Base-by-base conservation (phyloP, 441 rosid species). In the Bruguiera hainesii region DNA sequence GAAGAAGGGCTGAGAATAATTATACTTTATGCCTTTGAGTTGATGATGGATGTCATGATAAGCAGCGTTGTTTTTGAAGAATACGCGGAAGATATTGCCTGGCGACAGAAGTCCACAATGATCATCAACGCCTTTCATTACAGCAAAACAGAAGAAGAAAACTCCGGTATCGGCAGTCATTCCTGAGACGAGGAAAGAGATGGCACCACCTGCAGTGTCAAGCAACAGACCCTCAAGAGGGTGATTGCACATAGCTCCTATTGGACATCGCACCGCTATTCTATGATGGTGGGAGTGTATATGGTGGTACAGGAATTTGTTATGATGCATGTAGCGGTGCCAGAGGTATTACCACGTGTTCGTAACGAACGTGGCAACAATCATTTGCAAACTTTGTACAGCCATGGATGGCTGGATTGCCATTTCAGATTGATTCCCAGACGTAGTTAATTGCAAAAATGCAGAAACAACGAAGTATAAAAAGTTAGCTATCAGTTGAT, bases 21-120 rank as follows among this genome's bases (percentile, higher is more conserved):
- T 90, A 71, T 73, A 86, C 79, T 86, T 88, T 21, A 21, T 10
- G 65, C 92, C 97, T 46, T 78, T 87, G 50, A 88, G 87, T 67
- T 90, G 97, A 75, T 90, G 96, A 62, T 88, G 93, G 70, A 90
- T 73, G 79, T 88, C 93, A n/a, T 88, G 93, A 66, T 85, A 88
- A 13, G 95, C 91, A 30, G 84, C 81, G 79, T 89, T 89, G 79
- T 89, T 87, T 73, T 76, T 81, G 78, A 89, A 85, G 61, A 81
- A 65, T 18, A 80, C 56, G 64, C 85, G 92, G 81, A 90, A 83
- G 52, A 88, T 63, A 71, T 86, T 90, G 68, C 92, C 90, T 33
- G 97, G 92, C 73, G 88, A 72, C 85, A 87, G 79, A 55, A 88
- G 86, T 61, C 95, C 95, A 56, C 87, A 88, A 55, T 88, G 95